Conservation (phyloP, 2,329 filamentous ascomycete species). For the Amphichorda felina region DNA sequence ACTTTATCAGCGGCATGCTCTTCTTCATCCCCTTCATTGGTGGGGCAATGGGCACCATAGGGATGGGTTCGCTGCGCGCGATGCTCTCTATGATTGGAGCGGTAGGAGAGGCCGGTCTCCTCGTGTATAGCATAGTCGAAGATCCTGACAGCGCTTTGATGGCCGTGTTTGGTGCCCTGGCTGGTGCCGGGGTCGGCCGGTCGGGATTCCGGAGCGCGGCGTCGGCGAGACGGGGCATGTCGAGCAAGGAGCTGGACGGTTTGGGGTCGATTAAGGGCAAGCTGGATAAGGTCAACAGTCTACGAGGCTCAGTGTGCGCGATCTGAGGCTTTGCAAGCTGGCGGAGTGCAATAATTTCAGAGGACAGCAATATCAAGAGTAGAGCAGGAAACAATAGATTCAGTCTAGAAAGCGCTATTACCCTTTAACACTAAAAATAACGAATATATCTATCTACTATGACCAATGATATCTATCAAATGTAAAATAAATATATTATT, state of each 20-base stretch:
- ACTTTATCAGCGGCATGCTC: constrained; percentile 29
- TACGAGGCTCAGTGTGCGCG: too few species aligned
- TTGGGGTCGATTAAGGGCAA: constrained; percentile 7
- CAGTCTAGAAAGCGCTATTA: too few species aligned
- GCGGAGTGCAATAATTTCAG: too few species aligned
- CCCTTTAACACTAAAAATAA: too few species aligned
- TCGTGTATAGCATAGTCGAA: constrained; percentile 11
- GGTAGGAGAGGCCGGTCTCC: constrained; percentile 8
- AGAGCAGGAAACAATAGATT: too few species aligned
- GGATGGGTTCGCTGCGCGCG: constrained; percentile 6
- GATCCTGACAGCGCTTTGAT: constrained; percentile 13
- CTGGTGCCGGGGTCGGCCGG: constrained; percentile 6
- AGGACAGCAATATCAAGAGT: too few species aligned
- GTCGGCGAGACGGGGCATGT: constrained; percentile 6
- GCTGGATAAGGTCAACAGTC: too few species aligned
- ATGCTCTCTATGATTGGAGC: constrained; percentile 1
- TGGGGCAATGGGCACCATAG: constrained; percentile 20
- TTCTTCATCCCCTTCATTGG: constrained; percentile 38
- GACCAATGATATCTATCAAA: too few species aligned
- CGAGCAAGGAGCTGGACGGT: constrained; percentile 4
- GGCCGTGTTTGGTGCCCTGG: constrained; percentile 10
- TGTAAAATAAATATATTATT: too few species aligned
- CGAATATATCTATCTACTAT: too few species aligned
- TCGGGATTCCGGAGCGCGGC: constrained; percentile 6
- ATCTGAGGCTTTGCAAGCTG: too few species aligned